Percentiles rank a stretch among this genome's conserved stretches.
Evolutionary conservation across 805 yeast genomes (phyloP).

Genomic region (Cyberlindnera americana): DNA sequence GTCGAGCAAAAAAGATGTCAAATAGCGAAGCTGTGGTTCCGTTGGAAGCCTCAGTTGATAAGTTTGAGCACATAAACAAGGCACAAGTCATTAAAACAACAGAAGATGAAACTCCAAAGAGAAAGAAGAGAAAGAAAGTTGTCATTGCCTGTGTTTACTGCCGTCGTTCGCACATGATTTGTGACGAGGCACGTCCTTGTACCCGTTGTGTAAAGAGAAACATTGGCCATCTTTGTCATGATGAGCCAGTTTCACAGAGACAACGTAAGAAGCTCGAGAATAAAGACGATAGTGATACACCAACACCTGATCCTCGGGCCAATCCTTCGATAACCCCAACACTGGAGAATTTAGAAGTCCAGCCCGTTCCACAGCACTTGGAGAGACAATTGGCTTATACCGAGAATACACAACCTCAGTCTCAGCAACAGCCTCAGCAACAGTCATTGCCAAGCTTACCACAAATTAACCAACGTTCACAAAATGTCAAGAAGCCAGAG

Average conservation of each 20-base stretch:
- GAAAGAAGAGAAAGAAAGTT: slow-evolving; percentile 46
- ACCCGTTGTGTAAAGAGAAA: slow-evolving; percentile 81
- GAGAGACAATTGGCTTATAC: slow-evolving; percentile 16
- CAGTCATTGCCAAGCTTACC: neutral
- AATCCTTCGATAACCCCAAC: slow-evolving; percentile 9
- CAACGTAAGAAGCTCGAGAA: slow-evolving; percentile 23
- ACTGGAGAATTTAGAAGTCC: slow-evolving; percentile 16
- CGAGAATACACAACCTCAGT: neutral
- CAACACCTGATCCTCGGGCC: slow-evolving; percentile 1
- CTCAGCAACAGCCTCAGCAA: slow-evolving; percentile 8
- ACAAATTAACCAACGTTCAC: slow-evolving; percentile 3
- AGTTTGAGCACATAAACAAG: too few species aligned
- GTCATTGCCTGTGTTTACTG: slow-evolving; percentile 80
- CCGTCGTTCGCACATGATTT: slow-evolving; percentile 89
- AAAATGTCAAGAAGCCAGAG: slow-evolving; percentile 8
- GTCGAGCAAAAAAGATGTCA: neutral
- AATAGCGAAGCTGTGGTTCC: neutral
- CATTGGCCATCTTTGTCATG: slow-evolving; percentile 76
- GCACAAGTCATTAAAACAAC: too few species aligned
- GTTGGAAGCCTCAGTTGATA: too few species aligned
- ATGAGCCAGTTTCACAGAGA: slow-evolving; percentile 27
- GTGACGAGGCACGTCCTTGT: slow-evolving; percentile 79
- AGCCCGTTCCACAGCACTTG: slow-evolving; percentile 22
- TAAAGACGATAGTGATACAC: slow-evolving; percentile 3
- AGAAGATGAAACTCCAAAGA: slow-evolving; percentile 22